phyloP scores from a whole-genome alignment of 164 flowering plant species.

The Vitis rotundifolia region DNA sequence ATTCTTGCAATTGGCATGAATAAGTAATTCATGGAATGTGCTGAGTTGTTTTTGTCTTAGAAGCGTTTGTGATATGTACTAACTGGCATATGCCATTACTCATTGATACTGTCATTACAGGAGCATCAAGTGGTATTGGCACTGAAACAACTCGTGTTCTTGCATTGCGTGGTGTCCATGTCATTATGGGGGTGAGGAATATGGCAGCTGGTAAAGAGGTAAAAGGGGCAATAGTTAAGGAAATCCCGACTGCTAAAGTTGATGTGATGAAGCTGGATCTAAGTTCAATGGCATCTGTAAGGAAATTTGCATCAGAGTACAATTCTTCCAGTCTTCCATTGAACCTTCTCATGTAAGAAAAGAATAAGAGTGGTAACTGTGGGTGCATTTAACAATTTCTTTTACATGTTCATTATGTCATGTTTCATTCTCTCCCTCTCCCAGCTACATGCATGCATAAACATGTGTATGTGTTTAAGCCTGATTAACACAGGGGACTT shows the following conservation, averaged over 20 bases:
- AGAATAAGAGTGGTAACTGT: not conserved
- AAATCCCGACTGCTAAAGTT: constrained; percentile 56
- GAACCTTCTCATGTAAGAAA: constrained; percentile 58
- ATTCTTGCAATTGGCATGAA: too few species aligned
- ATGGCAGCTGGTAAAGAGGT: constrained; percentile 40
- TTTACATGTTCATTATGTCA: too few species aligned
- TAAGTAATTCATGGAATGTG: not conserved
- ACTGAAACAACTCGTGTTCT: constrained; percentile 67
- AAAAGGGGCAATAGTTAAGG: constrained; percentile 48
- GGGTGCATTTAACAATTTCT: not conserved
- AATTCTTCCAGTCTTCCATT: constrained; percentile 49
- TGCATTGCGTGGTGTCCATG: constrained; percentile 70
- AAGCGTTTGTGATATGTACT: not conserved
- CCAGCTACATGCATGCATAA: too few species aligned
- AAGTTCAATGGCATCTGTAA: constrained; percentile 60
- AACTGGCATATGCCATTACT: not conserved
- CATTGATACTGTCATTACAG: constrained; percentile 23
- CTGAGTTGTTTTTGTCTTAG: not conserved
- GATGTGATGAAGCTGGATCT: constrained; percentile 77
- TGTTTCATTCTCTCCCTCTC: too few species aligned
- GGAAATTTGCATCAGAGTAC: constrained; percentile 59
- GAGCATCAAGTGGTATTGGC: constrained; percentile 66
- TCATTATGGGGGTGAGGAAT: constrained; percentile 60
- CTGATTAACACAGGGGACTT: too few species aligned
- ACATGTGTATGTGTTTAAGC: too few species aligned